Percentiles rank a stretch among this genome's conserved stretches.
These are phyloP conservation scores for Triticum timopheevii DNA, from an alignment of 176 grass and related monocot species.

Conservation along the genomic window DNA sequence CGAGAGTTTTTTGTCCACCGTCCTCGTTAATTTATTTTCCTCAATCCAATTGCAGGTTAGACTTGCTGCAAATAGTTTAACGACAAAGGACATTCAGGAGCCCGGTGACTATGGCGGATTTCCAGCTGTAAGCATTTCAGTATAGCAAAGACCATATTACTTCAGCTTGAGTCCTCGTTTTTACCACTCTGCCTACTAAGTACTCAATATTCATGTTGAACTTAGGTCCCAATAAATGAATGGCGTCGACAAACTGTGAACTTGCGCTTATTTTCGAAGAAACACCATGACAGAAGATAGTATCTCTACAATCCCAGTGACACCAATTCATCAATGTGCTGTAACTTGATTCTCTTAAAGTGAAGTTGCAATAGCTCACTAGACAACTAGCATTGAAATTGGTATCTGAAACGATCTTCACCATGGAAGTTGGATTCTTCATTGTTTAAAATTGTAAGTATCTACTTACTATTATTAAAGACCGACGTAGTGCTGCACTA, in stretches of 20 bases:
- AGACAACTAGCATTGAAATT: neutral
- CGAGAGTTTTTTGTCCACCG: neutral
- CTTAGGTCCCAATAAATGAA: slow-evolving; percentile 52
- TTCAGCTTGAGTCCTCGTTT: neutral
- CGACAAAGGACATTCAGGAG: slow-evolving; percentile 49
- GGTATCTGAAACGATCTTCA: neutral
- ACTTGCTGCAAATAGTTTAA: slow-evolving; percentile 59
- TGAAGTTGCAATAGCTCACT: neutral
- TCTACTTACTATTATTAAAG: neutral
- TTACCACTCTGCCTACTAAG: neutral
- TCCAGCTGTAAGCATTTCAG: slow-evolving; percentile 51
- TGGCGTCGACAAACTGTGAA: slow-evolving; percentile 45
- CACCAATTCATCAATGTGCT: neutral
- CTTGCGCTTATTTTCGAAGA: slow-evolving; percentile 31
- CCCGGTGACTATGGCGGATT: slow-evolving; percentile 67
- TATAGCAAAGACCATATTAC: no score
- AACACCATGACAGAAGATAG: slow-evolving; percentile 5
- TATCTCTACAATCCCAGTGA: neutral
- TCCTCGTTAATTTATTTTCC: neutral
- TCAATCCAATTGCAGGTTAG: slow-evolving; percentile 39
- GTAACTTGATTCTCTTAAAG: neutral
- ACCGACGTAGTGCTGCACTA: neutral
- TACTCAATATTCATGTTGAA: neutral
- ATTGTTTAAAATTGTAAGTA: neutral
- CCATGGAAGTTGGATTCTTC: neutral